phyloP scores from a whole-genome alignment of 129 eudicot genomes.

The Cynara cardunculus region DNA sequence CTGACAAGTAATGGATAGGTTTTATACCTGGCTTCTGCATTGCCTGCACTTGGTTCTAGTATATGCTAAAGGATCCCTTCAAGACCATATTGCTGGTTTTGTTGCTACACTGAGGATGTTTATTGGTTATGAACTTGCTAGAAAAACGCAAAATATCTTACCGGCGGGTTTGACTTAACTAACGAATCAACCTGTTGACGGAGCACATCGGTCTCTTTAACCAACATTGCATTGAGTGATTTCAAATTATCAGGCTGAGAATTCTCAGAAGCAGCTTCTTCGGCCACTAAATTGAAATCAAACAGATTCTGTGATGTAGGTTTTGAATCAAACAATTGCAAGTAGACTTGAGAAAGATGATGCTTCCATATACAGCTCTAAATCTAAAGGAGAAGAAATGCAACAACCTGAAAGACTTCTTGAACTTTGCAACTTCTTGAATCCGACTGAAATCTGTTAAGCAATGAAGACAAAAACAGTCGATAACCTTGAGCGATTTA shows the following conservation, averaged over 20 bases:
- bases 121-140: too few species aligned
- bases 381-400: conserved; percentile 95
- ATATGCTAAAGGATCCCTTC: conserved; percentile 71
- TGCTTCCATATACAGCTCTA: conserved; percentile 93
- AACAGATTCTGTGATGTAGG: too few species aligned
- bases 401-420: conserved; percentile 79
- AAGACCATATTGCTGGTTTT: conserved; percentile 52
- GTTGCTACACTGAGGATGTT: too few species aligned
- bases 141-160: too few species aligned
- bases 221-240: conserved; percentile 52
- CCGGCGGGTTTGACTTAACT: conserved; percentile 25
- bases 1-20: conserved; percentile 72
- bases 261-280: conserved; percentile 6
- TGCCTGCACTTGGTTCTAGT: conserved; percentile 78
- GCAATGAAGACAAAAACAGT: too few species aligned
- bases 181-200: conserved; percentile 67
- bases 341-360: conserved; percentile 75
- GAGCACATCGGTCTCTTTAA: conserved; percentile 60
- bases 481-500: too few species aligned
- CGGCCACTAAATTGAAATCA: too few species aligned
- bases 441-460: too few species aligned
- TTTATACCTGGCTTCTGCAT: conserved; percentile 62
- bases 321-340: conserved; percentile 77
- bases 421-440: conserved; percentile 97
- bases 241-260: conserved; percentile 45